Conservation (phyloP, 352 stramenopile genomes). For the Pythium periplocum region DNA sequence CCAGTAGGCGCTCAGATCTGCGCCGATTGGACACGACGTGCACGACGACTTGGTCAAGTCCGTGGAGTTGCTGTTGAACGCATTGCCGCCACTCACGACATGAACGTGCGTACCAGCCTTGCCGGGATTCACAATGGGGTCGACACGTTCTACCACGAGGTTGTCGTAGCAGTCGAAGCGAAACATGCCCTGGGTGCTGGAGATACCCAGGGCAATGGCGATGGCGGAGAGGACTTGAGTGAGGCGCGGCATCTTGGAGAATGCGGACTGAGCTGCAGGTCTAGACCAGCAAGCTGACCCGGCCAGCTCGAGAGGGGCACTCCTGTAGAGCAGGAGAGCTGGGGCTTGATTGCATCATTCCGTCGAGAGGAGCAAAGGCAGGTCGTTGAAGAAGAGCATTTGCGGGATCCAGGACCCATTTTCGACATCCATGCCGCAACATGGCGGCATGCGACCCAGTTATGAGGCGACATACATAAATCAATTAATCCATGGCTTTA, state of each 20-base stretch:
- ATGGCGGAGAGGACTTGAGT: background rate
- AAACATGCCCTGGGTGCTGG: slow-evolving; percentile 9
- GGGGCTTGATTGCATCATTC: no score
- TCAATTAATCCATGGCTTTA: no score
- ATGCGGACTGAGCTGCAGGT: background rate
- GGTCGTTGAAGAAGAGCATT: no score
- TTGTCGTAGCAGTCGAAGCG: slow-evolving; percentile 46
- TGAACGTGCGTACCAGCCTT: slow-evolving; percentile 29
- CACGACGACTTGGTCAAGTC: slow-evolving; percentile 38
- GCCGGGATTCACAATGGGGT: slow-evolving; percentile 33
- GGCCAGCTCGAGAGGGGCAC: no score
- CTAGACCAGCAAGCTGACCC: no score
- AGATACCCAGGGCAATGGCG: background rate
- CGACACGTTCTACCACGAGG: slow-evolving; percentile 40
- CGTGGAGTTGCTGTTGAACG: slow-evolving; percentile 27
- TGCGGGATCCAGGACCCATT: no score
- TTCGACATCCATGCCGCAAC: no score
- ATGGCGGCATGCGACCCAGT: no score
- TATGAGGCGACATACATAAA: no score
- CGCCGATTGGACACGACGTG: slow-evolving; percentile 43
- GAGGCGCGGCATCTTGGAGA: background rate
- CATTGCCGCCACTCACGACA: slow-evolving; percentile 41
- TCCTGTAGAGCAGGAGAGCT: no score
- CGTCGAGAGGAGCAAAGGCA: no score
- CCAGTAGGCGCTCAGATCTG: slow-evolving; percentile 48